Base-by-base conservation (phyloP, 176 grass and related monocot species). In the Zizania latifolia region DNA sequence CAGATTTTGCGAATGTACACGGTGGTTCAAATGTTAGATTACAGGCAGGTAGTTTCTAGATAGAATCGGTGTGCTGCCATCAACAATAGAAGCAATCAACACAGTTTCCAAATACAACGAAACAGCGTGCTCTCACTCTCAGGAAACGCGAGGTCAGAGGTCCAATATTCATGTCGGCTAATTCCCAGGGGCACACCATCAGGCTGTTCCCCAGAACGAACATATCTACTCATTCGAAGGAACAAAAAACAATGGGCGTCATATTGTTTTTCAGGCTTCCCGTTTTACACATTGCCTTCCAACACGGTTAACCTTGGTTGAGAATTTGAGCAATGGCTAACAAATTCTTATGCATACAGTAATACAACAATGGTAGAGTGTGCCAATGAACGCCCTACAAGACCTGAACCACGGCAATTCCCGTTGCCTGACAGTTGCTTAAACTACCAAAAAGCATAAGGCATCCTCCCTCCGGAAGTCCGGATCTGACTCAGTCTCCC, bases 331-430 rank as follows among this genome's bases (percentile, higher is more conserved):
- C 48, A 53, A 53, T 53, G 48, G 48, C n/a, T n/a, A n/a, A n/a
- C n/a, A n/a, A n/a, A 4, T 46, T 58, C 78, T 82, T 48, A 82
- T 72, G 66, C 23, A n/a, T 65, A 82, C 14, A 58, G 30, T 72
- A 37, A 16, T 39, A 82, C 72, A 86, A 46, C 56, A 70, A 77
- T 37, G 77, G n/a, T 2, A 31, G 35, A 65, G 3, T 50, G 27
- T 12, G 37, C 11, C 28, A 76, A 27, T 26, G 14, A 65, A 71
- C 0, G 23, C 28, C 35, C 21, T 50, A 8, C 15, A 9, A 2
- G 21, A 36, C 45, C 11, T 59, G 13, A 32, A 77, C 23, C 16
- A 27, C 41, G 6, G 10, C 41, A 9, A 65, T 56, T 40, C 44
- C 33, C 6, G 6, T 37, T 1, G 39, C 63, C 60, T 70, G 26